phyloP scores from a whole-genome alignment of 495 filamentous ascomycete species.

The Aspergillus taichungensis region DNA sequence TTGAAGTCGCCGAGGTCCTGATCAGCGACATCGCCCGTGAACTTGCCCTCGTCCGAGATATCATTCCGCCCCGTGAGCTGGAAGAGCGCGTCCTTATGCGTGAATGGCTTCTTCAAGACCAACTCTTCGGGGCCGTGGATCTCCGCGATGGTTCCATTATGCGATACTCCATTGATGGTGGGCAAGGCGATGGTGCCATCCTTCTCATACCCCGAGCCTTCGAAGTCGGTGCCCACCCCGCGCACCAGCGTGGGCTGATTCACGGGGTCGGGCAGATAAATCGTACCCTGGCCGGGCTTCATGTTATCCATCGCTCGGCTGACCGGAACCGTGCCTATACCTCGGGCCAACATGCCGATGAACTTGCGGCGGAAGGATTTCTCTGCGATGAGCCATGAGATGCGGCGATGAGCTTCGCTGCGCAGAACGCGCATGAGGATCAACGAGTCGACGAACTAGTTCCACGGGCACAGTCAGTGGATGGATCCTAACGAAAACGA shows the following conservation, averaged over 20 bases:
- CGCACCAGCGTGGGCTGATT: conserved; percentile 77
- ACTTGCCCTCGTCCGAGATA: conserved; percentile 47
- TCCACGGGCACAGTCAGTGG: neutral
- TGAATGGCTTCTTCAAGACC: conserved; percentile 78
- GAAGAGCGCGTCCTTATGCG: conserved; percentile 52
- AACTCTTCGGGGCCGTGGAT: conserved; percentile 76
- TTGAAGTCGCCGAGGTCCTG: conserved; percentile 42
- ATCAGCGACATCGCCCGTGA: conserved; percentile 42
- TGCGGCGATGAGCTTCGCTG: conserved; percentile 75
- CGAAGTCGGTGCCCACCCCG: conserved; percentile 81
- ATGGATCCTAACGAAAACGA: neutral
- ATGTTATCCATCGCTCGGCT: conserved; percentile 82
- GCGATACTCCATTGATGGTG: conserved; percentile 64
- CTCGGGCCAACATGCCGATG: conserved; percentile 71
- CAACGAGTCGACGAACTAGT: conserved; percentile 86
- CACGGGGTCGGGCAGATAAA: conserved; percentile 87
- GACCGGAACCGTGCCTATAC: conserved; percentile 80
- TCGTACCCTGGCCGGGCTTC: conserved; percentile 65
- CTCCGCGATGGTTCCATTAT: conserved; percentile 71
- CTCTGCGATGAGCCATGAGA: conserved; percentile 86
- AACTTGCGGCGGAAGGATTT: conserved; percentile 85
- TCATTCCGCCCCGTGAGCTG: conserved; percentile 74
- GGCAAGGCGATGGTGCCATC: conserved; percentile 85
- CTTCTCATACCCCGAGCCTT: conserved; percentile 56
- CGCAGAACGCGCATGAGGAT: conserved; percentile 85